These are phyloP conservation scores for Colletotrichum gigasporum DNA, from an alignment of 2,329 filamentous ascomycete genomes.

Conservation along the genomic window DNA sequence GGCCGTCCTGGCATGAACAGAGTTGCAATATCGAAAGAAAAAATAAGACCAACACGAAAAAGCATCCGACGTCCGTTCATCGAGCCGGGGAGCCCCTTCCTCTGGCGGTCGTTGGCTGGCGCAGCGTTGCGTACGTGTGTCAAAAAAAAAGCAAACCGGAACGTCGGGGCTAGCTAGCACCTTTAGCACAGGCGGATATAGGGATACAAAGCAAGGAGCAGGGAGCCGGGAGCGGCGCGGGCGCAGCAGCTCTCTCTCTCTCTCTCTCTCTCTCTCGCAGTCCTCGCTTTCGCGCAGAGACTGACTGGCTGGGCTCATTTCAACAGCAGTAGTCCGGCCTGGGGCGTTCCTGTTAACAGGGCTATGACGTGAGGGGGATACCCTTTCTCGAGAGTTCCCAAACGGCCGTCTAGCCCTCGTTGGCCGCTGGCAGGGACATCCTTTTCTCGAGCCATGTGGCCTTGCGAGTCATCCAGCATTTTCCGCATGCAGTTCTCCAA, in stretches of 20 bases:
- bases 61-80: background rate
- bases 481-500: background rate
- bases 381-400: background rate
- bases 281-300: too few species aligned
- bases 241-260: too few species aligned
- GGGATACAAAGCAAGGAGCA: background rate
- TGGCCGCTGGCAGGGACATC: constrained; percentile 2
- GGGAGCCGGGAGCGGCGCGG: background rate
- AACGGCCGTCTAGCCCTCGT: constrained; percentile 8
- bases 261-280: too few species aligned
- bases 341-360: constrained; percentile 22
- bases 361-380: background rate
- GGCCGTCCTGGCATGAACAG: background rate
- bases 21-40: constrained; percentile 8
- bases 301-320: constrained; percentile 6
- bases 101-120: too few species aligned
- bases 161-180: background rate
- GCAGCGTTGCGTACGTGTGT: background rate
- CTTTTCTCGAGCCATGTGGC: constrained; percentile 23
- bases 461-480: constrained; percentile 24
- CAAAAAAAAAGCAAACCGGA: constrained; percentile 17
- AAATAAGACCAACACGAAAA: too few species aligned
- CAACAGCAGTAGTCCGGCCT: constrained; percentile 2
- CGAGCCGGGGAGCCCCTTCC: background rate
- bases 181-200: constrained; percentile 4